These are phyloP conservation scores for Fraxinus velutina DNA, from an alignment of 305 asterid genomes.

Conservation along the genomic window DNA sequence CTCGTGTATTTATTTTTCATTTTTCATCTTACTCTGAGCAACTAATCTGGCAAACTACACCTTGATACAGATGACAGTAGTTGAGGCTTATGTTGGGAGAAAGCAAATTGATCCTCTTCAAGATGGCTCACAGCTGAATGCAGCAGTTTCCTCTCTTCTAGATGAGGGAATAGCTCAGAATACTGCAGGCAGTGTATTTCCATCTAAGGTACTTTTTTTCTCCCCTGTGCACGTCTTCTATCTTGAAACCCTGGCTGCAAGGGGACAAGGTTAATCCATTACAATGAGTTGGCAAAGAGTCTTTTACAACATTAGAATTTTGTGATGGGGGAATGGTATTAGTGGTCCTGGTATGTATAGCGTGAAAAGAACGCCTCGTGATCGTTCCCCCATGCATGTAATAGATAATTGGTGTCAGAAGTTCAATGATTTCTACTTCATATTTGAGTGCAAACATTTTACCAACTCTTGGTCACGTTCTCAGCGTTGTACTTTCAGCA, in stretches of 20 bases:
- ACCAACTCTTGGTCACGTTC: background rate
- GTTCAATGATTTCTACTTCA: slow-evolving; percentile 2
- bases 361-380: background rate
- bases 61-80: slow-evolving; percentile 75
- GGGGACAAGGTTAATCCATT: background rate
- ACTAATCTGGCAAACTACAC: slow-evolving; percentile 20
- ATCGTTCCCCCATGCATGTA: slow-evolving; percentile 12
- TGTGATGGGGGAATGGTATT: background rate
- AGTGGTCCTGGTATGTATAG: background rate
- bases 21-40: background rate
- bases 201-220: slow-evolving; percentile 58
- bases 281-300: slow-evolving; percentile 8
- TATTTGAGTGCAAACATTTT: background rate
- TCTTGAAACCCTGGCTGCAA: slow-evolving; percentile 1
- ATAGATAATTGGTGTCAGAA: slow-evolving; percentile 5
- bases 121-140: slow-evolving; percentile 58
- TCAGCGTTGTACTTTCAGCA: slow-evolving; percentile 6
- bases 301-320: background rate
- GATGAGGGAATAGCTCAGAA: slow-evolving; percentile 86
- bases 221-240: slow-evolving; percentile 11
- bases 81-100: slow-evolving; percentile 76
- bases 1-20: background rate
- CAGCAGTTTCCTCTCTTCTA: slow-evolving; percentile 57
- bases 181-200: slow-evolving; percentile 82
- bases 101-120: slow-evolving; percentile 59